Base-by-base conservation (phyloP, 495 filamentous ascomycete genomes). In the Penicillium maclennaniae region DNA sequence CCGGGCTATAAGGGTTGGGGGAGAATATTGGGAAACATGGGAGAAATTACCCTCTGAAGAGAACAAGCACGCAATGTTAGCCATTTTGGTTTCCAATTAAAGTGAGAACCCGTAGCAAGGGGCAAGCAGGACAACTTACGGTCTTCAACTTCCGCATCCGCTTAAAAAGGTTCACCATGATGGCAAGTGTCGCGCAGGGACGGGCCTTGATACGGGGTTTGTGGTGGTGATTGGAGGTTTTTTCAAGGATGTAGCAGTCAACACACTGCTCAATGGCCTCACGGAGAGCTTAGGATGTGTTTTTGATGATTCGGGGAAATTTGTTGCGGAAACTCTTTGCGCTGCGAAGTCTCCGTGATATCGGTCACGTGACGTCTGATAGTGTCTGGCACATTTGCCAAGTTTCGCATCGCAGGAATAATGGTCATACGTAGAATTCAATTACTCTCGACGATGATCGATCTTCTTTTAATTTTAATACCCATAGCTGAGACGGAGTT, bases 121-220 rank as follows among this genome's bases (percentile, higher is more conserved):
- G 31, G 10, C 31, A 34, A 12, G 31, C 1, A 34, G 9, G 14
- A 34, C 54, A 48, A 81, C 87, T 75, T 79, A 95, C 90, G 66
- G 79, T 74, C 72, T 81, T 83, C 70, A 96, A 74, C 74, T 83
- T 86, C 65, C 84, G 78, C 83, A 91, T 87, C 47, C 92, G 89
- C 69, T 81, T 82, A 66, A 84, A 73, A 59, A 92, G 68, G 67
- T 83, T 86, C 60, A 92, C 88, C 89, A 93, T 96, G 51, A 39
- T 72, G 61, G 57, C 58, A 46, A 56, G 45, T 53, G 45, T 51
- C 60, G 62, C 63, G 58, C 21, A 62, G 51, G 51, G 59, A 38
- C 54, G 58, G 37, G 43, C 47, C 55, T 55, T 56, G 51, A 19
- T 57, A 50, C 47, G 34, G 49, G 42, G 15, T 47, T 19, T 37